These are phyloP conservation scores for Copromyces sp. DNA, from an alignment of 495 filamentous ascomycete species.

Conservation along the genomic window DNA sequence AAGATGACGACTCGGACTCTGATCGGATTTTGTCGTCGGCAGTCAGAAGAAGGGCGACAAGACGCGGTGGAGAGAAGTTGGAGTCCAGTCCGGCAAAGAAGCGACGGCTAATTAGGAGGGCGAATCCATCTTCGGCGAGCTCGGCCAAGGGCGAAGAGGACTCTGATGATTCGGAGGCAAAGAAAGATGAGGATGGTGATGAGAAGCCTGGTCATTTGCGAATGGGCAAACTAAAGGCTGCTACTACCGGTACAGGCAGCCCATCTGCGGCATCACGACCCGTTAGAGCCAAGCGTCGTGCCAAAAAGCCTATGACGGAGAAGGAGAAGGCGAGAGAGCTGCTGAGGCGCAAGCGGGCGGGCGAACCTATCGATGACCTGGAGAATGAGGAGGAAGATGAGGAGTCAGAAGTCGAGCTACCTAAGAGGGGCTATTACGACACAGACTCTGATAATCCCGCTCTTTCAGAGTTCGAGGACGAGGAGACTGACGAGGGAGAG, in stretches of 20 bases:
- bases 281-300: background rate
- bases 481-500: slow-evolving; percentile 21
- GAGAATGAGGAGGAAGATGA: slow-evolving; percentile 30
- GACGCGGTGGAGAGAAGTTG: background rate
- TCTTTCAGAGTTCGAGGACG: slow-evolving; percentile 39
- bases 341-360: slow-evolving; percentile 36
- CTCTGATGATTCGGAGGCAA: background rate
- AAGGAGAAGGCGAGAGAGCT: slow-evolving; percentile 22
- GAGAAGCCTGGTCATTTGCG: background rate
- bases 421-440: slow-evolving; percentile 30
- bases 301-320: slow-evolving; percentile 7
- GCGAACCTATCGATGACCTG: slow-evolving; percentile 36
- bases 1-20: background rate
- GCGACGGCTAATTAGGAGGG: background rate
- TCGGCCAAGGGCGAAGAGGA: background rate
- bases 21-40: background rate
- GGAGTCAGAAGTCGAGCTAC: background rate
- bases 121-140: background rate
- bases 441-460: slow-evolving; percentile 27
- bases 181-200: background rate
- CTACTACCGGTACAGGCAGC: background rate
- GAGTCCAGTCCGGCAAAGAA: background rate
- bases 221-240: background rate
- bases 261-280: background rate
- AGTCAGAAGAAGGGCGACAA: background rate